Percentiles rank a stretch among this genome's conserved stretches.
phyloP scores from a whole-genome alignment of 2,329 filamentous ascomycete species.

The Aspergillus sp. region DNA sequence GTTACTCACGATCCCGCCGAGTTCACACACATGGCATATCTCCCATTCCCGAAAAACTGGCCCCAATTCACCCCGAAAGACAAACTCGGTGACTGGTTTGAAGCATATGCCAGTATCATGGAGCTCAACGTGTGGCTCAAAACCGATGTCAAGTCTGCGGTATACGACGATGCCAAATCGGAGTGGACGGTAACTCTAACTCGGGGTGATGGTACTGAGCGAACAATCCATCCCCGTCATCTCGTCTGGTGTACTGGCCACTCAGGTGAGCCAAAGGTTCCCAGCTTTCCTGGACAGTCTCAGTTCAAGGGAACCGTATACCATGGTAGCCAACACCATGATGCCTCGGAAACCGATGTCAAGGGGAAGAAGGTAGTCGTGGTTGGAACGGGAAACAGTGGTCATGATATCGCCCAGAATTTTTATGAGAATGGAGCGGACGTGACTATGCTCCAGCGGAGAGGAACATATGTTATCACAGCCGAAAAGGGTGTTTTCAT shows the following conservation, averaged over 20 bases:
- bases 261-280: slow-evolving; percentile 38
- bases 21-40: slow-evolving; percentile 33
- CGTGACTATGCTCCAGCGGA: slow-evolving; percentile 52
- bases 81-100: slow-evolving; percentile 47
- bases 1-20: slow-evolving; percentile 39
- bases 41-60: slow-evolving; percentile 39
- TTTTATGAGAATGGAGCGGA: slow-evolving; percentile 46
- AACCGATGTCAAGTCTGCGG: slow-evolving; percentile 34
- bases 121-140: slow-evolving; percentile 45
- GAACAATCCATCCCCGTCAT: slow-evolving; percentile 36
- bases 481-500: slow-evolving; percentile 42
- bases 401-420: slow-evolving; percentile 49
- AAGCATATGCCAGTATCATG: slow-evolving; percentile 46
- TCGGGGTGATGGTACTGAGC: slow-evolving; percentile 20
- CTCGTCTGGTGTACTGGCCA: slow-evolving; percentile 47
- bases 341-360: slow-evolving; percentile 32
- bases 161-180: slow-evolving; percentile 32
- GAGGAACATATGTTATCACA: slow-evolving; percentile 47
- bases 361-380: slow-evolving; percentile 44
- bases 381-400: slow-evolving; percentile 47
- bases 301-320: slow-evolving; percentile 41
- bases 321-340: slow-evolving; percentile 41
- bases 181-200: slow-evolving; percentile 36
- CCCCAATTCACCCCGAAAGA: slow-evolving; percentile 43
- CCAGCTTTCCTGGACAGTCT: slow-evolving; percentile 36